Evolutionary conservation across 148 eudicot genomes (phyloP), one percentile per base, ranked within the genome.

Genomic region (Mesembryanthemum crystallinum): DNA sequence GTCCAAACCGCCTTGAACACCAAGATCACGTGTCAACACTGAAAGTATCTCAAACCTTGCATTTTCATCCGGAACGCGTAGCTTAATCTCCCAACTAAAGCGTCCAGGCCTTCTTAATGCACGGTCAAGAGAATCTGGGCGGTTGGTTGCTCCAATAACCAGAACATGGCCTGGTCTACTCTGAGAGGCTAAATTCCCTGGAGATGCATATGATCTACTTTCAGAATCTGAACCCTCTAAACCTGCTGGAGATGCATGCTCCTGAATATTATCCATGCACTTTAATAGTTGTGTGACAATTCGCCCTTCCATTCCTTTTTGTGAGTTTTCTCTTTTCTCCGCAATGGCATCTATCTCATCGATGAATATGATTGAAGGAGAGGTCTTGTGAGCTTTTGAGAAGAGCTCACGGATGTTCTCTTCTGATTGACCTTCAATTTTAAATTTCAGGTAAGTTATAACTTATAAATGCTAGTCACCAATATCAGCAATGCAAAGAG

Each of bases 301-400:
- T 43, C 93, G 88, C 58, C 76, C 75, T 80, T 91, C 91, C 93
- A 89, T 89, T 77, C 83, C 91, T 76, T 89, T 87, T 64, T 91
- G 88, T 35, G 77, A 72, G 64, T 85, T 86, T 69, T 89, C 97
- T 75, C 97, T 86, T 83, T 89, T 89, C 5, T 91, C 85, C 79
- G 93, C 93, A 80, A 89, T 85, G 25, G 90, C 90, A 69, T 91
- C 97, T 74, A 91, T 91, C 78, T 91, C 97, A 76, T 91, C 97
- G 75, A 90, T 90, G 77, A 89, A 91, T 27, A 91, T 86, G 61
- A 89, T 89, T 49, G 97, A 89, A 17, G 97, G 97, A 52, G 97
- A 86, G 39, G 93, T 89, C 72, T 85, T 81, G 71, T 82, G 73
- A 18, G 93, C 93, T 84, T 89, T 91, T 3, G 80, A 85, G 79